phyloP scores from a whole-genome alignment of 2,329 filamentous ascomycete species.

The Exserohilum turcica region DNA sequence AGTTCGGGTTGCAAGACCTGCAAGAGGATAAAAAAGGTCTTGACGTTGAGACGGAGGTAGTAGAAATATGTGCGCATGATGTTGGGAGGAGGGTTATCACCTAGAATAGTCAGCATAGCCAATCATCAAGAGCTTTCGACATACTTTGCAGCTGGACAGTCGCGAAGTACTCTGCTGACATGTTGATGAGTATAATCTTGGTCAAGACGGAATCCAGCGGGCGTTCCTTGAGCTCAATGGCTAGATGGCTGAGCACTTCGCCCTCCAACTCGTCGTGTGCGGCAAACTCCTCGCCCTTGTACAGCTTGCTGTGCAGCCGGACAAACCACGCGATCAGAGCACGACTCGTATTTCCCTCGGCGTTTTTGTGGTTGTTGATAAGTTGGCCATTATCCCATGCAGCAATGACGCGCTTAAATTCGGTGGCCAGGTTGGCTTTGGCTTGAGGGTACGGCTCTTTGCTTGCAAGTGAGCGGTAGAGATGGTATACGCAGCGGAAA shows the following conservation, averaged over 20 bases:
- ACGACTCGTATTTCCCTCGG: slow-evolving; percentile 59
- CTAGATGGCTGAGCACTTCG: slow-evolving; percentile 80
- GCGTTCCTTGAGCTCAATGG: slow-evolving; percentile 72
- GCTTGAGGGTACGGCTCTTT: slow-evolving; percentile 76
- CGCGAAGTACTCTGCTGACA: slow-evolving; percentile 79
- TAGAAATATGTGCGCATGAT: slow-evolving; percentile 58
- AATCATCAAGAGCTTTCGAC: slow-evolving; percentile 25
- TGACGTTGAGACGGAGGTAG: slow-evolving; percentile 77
- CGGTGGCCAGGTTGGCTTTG: slow-evolving; percentile 74
- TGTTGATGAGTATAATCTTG: slow-evolving; percentile 84
- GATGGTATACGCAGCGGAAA: slow-evolving; percentile 83
- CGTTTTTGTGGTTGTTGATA: slow-evolving; percentile 48
- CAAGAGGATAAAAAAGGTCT: slow-evolving; percentile 74
- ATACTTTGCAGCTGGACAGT: slow-evolving; percentile 63
- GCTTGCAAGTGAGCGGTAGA: slow-evolving; percentile 81
- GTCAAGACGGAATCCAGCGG: slow-evolving; percentile 68
- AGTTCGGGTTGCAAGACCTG: slow-evolving; percentile 73
- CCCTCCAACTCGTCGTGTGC: slow-evolving; percentile 81
- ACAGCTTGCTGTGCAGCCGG: slow-evolving; percentile 82
- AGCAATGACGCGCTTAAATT: slow-evolving; percentile 70
- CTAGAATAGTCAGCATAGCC: slow-evolving; percentile 23
- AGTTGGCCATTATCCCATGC: slow-evolving; percentile 63
- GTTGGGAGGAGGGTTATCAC: slow-evolving; percentile 40
- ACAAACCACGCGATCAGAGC: slow-evolving; percentile 81
- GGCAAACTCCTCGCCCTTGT: slow-evolving; percentile 74